A percentile compares a stretch with the other conserved stretches of the same genome.
These are phyloP conservation scores for Dendrobium huoshanense DNA, from an alignment of 106 monocot genomes.

Conservation along the genomic window DNA sequence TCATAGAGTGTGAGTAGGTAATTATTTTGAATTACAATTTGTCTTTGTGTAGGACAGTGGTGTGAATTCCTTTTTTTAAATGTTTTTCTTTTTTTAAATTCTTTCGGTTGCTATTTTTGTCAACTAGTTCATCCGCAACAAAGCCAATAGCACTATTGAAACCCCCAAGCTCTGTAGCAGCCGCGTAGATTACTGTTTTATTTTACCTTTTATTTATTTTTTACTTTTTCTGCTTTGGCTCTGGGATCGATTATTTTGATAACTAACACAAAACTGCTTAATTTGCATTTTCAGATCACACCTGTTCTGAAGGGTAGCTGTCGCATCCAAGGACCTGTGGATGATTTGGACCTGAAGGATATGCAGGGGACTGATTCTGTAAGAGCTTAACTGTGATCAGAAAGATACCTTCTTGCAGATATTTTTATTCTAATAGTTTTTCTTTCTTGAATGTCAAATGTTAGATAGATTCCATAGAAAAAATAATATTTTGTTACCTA, in stretches of 20 bases:
- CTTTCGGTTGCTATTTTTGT: background rate
- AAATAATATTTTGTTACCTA: too few relatives aligned
- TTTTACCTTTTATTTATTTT: background rate
- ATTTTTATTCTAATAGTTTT: too few relatives aligned
- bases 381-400: constrained; percentile 5
- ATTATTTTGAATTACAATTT: background rate
- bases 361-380: constrained; percentile 17
- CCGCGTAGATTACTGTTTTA: background rate
- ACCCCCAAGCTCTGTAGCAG: background rate
- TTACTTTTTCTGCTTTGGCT: background rate
- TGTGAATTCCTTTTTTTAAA: background rate
- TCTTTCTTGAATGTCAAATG: too few relatives aligned
- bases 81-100: background rate
- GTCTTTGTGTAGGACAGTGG: background rate
- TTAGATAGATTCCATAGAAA: too few relatives aligned
- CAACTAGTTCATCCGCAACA: background rate
- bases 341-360: constrained; percentile 19
- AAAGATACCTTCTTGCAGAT: background rate
- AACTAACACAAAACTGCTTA: background rate
- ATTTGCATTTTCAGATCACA: constrained; percentile 35
- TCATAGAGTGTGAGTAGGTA: background rate
- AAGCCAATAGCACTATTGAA: background rate
- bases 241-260: background rate
- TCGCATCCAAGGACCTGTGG: constrained; percentile 38
- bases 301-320: constrained; percentile 36